A percentile compares a stretch with the other conserved stretches of the same genome.
phyloP scores from a whole-genome alignment of 2,329 filamentous ascomycete genomes.

The Dactylellina haptotyla region DNA sequence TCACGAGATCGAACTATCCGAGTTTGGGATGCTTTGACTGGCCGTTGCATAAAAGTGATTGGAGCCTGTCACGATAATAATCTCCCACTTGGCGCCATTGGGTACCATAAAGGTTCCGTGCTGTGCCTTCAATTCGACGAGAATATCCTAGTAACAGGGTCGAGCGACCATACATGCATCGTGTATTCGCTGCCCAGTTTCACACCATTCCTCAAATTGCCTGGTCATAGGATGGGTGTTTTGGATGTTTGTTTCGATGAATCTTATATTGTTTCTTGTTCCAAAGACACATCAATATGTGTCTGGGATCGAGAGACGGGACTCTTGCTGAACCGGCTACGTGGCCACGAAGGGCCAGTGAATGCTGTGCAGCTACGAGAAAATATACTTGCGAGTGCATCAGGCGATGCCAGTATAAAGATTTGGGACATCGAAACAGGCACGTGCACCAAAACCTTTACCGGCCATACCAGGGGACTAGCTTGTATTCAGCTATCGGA shows the following conservation, averaged over 20 bases:
- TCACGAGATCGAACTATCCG: slow-evolving; percentile 95
- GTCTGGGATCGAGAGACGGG: slow-evolving; percentile 91
- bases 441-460: slow-evolving; percentile 87
- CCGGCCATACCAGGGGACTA: slow-evolving; percentile 88
- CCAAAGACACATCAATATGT: slow-evolving; percentile 92
- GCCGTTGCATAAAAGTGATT: slow-evolving; percentile 85
- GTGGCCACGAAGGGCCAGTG: slow-evolving; percentile 88
- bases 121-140: slow-evolving; percentile 95
- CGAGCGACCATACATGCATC: slow-evolving; percentile 90
- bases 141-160: slow-evolving; percentile 91
- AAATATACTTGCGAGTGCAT: slow-evolving; percentile 91
- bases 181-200: slow-evolving; percentile 88
- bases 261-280: slow-evolving; percentile 93
- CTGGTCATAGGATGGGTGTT: slow-evolving; percentile 84
- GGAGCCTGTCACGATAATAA: slow-evolving; percentile 72
- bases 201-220: slow-evolving; percentile 79
- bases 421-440: slow-evolving; percentile 94
- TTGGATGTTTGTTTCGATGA: slow-evolving; percentile 93
- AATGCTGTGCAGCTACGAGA: slow-evolving; percentile 96
- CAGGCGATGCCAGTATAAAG: slow-evolving; percentile 90
- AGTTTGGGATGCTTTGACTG: slow-evolving; percentile 92
- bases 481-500: slow-evolving; percentile 97
- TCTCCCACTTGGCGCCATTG: slow-evolving; percentile 62
- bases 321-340: slow-evolving; percentile 77
- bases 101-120: slow-evolving; percentile 89